A percentile compares a stretch with the other conserved stretches of the same genome.
These are phyloP conservation scores for Colletotrichum eleusines DNA, from an alignment of 2,329 filamentous ascomycete species.

Conservation along the genomic window DNA sequence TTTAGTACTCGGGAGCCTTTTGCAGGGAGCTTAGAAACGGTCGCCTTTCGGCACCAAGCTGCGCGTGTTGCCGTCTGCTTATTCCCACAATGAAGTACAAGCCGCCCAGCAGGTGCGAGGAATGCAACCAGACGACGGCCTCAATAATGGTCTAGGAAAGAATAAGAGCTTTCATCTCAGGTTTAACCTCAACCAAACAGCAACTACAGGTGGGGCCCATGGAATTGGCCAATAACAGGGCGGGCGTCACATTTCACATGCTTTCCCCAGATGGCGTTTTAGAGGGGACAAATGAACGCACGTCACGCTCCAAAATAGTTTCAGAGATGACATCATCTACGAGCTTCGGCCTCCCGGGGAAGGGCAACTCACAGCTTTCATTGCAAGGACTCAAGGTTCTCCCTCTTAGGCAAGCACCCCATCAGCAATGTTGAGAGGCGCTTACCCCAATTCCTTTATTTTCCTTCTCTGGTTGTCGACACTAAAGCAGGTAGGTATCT, in stretches of 20 bases:
- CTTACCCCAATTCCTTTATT: neutral
- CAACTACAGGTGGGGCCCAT: neutral
- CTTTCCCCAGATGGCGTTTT: slow-evolving; percentile 33
- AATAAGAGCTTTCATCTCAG: slow-evolving; percentile 11
- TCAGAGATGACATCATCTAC: slow-evolving; percentile 41
- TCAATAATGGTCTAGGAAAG: neutral
- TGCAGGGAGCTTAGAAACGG: no score
- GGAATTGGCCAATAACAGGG: slow-evolving; percentile 33
- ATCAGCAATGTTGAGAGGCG: neutral
- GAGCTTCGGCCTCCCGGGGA: slow-evolving; percentile 30
- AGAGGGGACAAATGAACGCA: slow-evolving; percentile 2
- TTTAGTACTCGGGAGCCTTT: neutral
- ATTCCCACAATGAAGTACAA: neutral
- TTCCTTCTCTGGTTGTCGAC: neutral
- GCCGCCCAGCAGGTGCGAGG: neutral
- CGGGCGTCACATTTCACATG: slow-evolving; percentile 32
- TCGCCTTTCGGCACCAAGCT: neutral
- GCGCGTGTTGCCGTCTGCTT: neutral
- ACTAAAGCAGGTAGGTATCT: neutral
- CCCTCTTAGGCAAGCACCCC: neutral
- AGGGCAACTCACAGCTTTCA: neutral
- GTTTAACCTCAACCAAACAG: neutral
- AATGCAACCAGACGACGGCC: slow-evolving; percentile 12
- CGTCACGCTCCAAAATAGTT: slow-evolving; percentile 35
- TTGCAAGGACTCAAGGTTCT: neutral